Evolutionary conservation across 306 rosid species (phyloP), one percentile per base, ranked within the genome.

Genomic region (Casuarina equisetifolia): DNA sequence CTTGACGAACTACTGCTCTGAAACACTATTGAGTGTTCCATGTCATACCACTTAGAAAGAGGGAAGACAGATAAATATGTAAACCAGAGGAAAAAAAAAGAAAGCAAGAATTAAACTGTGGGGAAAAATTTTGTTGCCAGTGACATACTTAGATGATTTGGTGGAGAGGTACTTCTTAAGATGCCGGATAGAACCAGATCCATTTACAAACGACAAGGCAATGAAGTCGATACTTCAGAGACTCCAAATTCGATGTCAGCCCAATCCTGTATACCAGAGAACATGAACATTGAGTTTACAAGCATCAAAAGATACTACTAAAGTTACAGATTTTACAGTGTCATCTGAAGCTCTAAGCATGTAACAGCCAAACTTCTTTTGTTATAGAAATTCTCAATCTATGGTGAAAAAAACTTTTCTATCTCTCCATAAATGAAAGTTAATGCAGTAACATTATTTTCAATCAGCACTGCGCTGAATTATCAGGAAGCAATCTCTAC

Each of bases 131-230:
- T 53, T 43, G 44, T 75, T 25, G 72, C 70, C 62, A 46, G 43
- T 66, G 52, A 40, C 93, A 89, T 88, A 94, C 96, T 78, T 85
- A 78, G 88, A 77, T 79, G 94, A 89, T 87, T 89, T 90, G 72
- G 84, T 66, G 46, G 88, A 80, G 74, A 94, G 87, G 74, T 90
- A 90, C 69, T 82, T 86, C 85, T 91, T 91, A 59, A 94, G 76
- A 78, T 89, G 88, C 84, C 72, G 78, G 49, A 91, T 82, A 73
- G 93, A 82, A 67, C 81, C 90, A 20, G 96, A 90, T 40, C 79
- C 76, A 62, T 89, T 94, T 72, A 90, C 91, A 68, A 91, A 94
- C 51, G 98, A 94, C 88, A 94, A 76, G 75, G 98, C 97, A 79
- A 94, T 82, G 69, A 89, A 90, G 78, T 94, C 89, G 32, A 91